A percentile compares a stretch with the other conserved stretches of the same genome.
Evolutionary conservation across 495 filamentous ascomycete genomes (phyloP).

Genomic region (Umbilicaria muhlenbergii): DNA sequence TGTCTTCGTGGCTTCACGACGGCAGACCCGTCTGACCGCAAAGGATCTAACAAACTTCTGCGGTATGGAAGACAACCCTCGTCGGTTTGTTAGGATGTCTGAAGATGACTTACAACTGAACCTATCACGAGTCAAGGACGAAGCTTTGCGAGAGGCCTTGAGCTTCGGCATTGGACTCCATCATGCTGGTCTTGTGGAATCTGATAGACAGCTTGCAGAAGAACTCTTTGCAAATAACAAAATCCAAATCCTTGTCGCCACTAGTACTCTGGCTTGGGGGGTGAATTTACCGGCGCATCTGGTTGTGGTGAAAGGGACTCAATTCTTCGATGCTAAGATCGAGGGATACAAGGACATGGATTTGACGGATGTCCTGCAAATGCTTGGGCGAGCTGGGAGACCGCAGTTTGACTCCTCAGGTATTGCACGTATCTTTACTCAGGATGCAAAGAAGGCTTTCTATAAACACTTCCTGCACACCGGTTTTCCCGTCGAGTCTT

Average conservation of each 20-base stretch:
- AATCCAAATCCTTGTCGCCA: constrained; percentile 94
- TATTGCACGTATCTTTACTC: constrained; percentile 91
- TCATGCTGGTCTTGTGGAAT: constrained; percentile 92
- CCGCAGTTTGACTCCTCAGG: constrained; percentile 94
- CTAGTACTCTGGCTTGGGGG: constrained; percentile 93
- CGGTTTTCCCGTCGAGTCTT: constrained; percentile 93
- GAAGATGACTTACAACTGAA: constrained; percentile 86
- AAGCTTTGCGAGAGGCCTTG: constrained; percentile 75
- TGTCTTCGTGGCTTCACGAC: constrained; percentile 90
- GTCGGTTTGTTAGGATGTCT: constrained; percentile 81
- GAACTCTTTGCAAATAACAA: constrained; percentile 96
- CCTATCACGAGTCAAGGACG: constrained; percentile 75
- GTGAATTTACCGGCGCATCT: constrained; percentile 96
- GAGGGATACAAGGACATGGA: constrained; percentile 99
- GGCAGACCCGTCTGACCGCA: constrained; percentile 88
- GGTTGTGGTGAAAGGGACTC: constrained; percentile 95
- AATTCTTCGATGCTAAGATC: constrained; percentile 96
- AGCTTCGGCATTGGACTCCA: constrained; percentile 95
- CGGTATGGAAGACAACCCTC: constrained; percentile 95
- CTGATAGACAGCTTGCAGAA: constrained; percentile 77
- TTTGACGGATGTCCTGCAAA: constrained; percentile 93
- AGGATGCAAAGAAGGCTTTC: constrained; percentile 97
- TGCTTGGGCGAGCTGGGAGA: constrained; percentile 89
- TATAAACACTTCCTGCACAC: constrained; percentile 99
- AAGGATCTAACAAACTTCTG: constrained; percentile 94